Evolutionary conservation across 352 stramenopile species (phyloP).

Genomic region (Globisporangium carolinianum): DNA sequence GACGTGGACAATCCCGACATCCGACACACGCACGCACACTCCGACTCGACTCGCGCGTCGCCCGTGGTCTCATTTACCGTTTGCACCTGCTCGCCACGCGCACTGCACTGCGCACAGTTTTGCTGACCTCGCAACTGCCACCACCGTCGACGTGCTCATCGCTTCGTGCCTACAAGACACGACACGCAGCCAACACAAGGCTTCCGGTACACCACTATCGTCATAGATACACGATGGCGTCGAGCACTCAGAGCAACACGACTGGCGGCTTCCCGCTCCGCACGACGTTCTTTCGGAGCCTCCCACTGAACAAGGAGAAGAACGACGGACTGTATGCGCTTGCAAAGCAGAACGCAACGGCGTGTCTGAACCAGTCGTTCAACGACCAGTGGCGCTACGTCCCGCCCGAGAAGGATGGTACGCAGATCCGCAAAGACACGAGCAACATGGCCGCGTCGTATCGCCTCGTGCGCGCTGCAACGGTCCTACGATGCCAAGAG

Average conservation of each 20-base stretch:
- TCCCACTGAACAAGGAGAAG: slow-evolving; percentile 49
- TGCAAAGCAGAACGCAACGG: slow-evolving; percentile 49
- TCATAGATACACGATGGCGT: neutral
- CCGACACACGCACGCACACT: neutral
- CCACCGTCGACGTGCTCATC: neutral
- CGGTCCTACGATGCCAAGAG: slow-evolving; percentile 65
- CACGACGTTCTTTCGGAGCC: slow-evolving; percentile 64
- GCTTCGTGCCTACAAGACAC: neutral
- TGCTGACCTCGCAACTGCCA: neutral
- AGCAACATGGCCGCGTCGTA: slow-evolving; percentile 64
- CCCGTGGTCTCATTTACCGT: neutral
- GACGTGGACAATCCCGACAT: neutral
- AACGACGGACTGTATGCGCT: slow-evolving; percentile 41
- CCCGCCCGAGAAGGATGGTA: slow-evolving; percentile 70
- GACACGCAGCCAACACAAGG: too few relatives aligned
- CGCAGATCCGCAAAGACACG: slow-evolving; percentile 78
- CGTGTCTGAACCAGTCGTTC: slow-evolving; percentile 61
- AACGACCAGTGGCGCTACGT: slow-evolving; percentile 81
- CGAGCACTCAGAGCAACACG: slow-evolving; percentile 3
- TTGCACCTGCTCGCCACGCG: neutral
- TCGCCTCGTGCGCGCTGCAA: slow-evolving; percentile 55
- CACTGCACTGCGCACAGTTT: neutral
- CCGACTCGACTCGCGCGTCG: neutral
- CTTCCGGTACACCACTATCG: neutral
- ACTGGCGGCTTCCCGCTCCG: slow-evolving; percentile 49